Evolutionary conservation across 2,329 filamentous ascomycete genomes (phyloP).

Genomic region (Hymenoscyphus infarciens): DNA sequence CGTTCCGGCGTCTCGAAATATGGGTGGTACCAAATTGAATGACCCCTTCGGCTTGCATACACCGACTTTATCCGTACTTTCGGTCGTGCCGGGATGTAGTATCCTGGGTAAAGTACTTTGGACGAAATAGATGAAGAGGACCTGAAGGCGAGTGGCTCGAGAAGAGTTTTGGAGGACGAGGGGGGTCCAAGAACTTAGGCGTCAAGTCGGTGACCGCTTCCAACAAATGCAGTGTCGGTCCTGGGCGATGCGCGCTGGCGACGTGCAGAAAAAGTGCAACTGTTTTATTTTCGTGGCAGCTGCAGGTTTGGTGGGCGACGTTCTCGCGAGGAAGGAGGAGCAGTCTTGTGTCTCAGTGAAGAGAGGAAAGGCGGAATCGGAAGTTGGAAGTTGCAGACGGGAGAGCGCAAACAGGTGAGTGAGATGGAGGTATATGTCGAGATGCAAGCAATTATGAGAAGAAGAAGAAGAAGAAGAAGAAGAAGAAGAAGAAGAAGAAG

Average conservation of each 20-base stretch:
- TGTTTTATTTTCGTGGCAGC: slow-evolving; percentile 13
- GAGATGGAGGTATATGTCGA: background rate
- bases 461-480: background rate
- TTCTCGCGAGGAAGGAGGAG: background rate
- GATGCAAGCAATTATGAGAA: background rate
- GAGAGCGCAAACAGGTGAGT: background rate
- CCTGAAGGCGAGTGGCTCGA: background rate
- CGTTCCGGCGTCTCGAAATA: slow-evolving; percentile 1
- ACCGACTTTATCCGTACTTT: slow-evolving; percentile 9
- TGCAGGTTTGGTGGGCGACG: background rate
- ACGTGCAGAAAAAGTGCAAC: slow-evolving; percentile 8
- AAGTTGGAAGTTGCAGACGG: background rate
- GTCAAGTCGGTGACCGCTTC: background rate
- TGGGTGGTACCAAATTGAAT: slow-evolving; percentile 9
- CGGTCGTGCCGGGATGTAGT: background rate
- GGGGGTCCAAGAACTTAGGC: background rate
- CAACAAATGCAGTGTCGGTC: background rate
- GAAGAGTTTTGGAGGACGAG: background rate
- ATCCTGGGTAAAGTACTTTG: background rate
- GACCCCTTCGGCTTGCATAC: slow-evolving; percentile 5
- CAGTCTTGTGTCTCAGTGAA: slow-evolving; percentile 2
- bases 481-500: background rate
- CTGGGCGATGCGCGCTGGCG: slow-evolving; percentile 10
- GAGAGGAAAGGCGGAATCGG: background rate
- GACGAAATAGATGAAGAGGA: background rate